Evolutionary conservation across 2,329 filamentous ascomycete genomes (phyloP).

Genomic region (Apiospora rasikravindrae): DNA sequence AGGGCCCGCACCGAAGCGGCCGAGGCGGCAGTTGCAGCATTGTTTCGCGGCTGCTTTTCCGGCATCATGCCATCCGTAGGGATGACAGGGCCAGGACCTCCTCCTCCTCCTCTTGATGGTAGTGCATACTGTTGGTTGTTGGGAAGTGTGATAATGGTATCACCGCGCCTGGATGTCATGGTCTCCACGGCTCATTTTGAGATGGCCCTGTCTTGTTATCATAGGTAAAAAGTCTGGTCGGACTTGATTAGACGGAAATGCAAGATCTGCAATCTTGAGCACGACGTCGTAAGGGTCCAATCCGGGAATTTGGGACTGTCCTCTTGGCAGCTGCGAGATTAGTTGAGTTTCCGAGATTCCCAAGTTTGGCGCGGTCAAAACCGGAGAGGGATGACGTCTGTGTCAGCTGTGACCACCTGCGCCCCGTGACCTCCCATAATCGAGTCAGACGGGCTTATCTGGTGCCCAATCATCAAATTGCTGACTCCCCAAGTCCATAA

Average conservation of each 20-base stretch:
- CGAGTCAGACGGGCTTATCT: not conserved
- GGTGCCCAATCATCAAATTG: not conserved
- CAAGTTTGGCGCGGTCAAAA: constrained; percentile 8
- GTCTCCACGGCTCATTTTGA: constrained; percentile 18
- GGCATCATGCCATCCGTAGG: constrained; percentile 38
- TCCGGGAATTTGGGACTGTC: not conserved
- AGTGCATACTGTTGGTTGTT: constrained; percentile 18
- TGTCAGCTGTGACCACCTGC: constrained; percentile 14
- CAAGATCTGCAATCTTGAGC: not conserved
- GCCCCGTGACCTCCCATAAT: not conserved
- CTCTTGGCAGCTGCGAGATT: constrained; percentile 9
- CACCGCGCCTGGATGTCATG: constrained; percentile 25
- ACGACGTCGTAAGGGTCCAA: not conserved
- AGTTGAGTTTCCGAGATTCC: not conserved
- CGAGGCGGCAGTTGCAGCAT: constrained; percentile 74
- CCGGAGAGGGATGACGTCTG: not conserved
- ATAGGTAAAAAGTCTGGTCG: not conserved
- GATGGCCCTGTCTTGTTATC: not conserved
- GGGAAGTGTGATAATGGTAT: constrained; percentile 23
- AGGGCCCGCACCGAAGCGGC: constrained; percentile 84
- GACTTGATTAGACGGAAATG: not conserved
- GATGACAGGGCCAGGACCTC: constrained; percentile 21
- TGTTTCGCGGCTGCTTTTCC: constrained; percentile 55
- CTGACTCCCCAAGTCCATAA: not conserved
- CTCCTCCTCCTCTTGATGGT: not conserved